These are phyloP conservation scores for Cladosporium sp. DNA, from an alignment of 2,329 filamentous ascomycete genomes.

Conservation along the genomic window DNA sequence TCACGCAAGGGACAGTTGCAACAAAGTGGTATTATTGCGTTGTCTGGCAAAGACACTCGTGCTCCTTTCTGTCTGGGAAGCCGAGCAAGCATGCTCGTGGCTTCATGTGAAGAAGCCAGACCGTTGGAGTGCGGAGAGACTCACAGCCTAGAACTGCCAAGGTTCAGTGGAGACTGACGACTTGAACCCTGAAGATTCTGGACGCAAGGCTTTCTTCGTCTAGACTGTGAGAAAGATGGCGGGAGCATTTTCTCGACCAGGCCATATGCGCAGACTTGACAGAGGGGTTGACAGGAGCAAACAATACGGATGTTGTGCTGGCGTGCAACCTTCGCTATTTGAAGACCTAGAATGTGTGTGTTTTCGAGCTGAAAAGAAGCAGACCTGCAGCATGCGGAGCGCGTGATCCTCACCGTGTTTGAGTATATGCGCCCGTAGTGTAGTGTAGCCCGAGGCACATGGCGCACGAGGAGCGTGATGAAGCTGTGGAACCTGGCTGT, in stretches of 20 bases:
- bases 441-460: constrained; percentile 11
- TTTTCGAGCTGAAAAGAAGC: not conserved
- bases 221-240: not conserved
- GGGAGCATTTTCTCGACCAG: no score
- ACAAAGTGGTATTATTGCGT: not conserved
- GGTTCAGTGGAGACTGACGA: not conserved
- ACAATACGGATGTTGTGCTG: not conserved
- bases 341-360: not conserved
- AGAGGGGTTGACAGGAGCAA: not conserved
- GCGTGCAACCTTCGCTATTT: not conserved
- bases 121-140: constrained; percentile 10
- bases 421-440: not conserved
- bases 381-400: not conserved
- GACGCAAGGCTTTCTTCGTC: not conserved
- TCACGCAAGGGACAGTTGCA: no score
- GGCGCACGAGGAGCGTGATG: constrained; percentile 1
- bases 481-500: constrained; percentile 6
- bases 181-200: not conserved
- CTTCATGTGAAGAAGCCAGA: not conserved
- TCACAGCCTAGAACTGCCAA: constrained; percentile 4
- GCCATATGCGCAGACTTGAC: not conserved
- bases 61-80: not conserved
- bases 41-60: not conserved
- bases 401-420: constrained; percentile 2
- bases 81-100: not conserved